Percentiles rank a stretch among this genome's conserved stretches.
These are phyloP conservation scores for Ustilaginoidea virens DNA, from an alignment of 2,329 filamentous ascomycete genomes.

Conservation along the genomic window DNA sequence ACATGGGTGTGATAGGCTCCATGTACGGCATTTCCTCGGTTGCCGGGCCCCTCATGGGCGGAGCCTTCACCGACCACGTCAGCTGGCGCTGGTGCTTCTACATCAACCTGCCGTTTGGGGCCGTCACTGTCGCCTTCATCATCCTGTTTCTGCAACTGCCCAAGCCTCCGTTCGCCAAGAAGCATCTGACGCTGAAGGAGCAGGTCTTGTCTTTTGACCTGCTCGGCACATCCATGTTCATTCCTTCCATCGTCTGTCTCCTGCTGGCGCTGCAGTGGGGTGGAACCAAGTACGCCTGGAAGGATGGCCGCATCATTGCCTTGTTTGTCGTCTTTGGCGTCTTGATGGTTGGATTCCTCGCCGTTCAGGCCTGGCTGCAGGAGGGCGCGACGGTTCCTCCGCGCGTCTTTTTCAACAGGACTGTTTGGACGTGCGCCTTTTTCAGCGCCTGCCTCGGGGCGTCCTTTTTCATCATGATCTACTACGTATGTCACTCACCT, in stretches of 20 bases:
- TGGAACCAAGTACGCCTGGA: conserved; percentile 18
- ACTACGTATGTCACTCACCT: conserved; percentile 11
- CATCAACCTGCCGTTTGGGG: conserved; percentile 24
- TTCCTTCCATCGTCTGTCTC: conserved; percentile 26
- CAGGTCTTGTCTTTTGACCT: conserved; percentile 7
- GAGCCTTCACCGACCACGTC: conserved; percentile 19
- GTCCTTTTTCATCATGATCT: conserved; percentile 5
- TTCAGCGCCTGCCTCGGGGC: conserved; percentile 10
- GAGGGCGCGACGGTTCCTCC: conserved; percentile 6
- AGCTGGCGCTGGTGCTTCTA: conserved; percentile 26
- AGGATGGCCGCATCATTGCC: conserved; percentile 5
- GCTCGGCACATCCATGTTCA: conserved; percentile 15
- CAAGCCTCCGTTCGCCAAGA: conserved; percentile 6
- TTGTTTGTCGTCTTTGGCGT: conserved; percentile 5
- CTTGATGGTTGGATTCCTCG: conserved; percentile 12
- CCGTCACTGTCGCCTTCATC: conserved; percentile 17
- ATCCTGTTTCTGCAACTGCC: conserved; percentile 8
- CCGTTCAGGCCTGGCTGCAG: conserved; percentile 18
- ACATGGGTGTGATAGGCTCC: conserved; percentile 19
- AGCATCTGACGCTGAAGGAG: conserved; percentile 4
- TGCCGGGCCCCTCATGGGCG: conserved; percentile 18
- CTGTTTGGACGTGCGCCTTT: conserved; percentile 14
- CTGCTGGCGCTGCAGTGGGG: conserved; percentile 36
- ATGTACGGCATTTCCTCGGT: conserved; percentile 31
- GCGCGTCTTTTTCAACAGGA: conserved; percentile 4